Evolutionary conservation across 345 rosid genomes (phyloP).

Genomic region (Ceriops tagal): DNA sequence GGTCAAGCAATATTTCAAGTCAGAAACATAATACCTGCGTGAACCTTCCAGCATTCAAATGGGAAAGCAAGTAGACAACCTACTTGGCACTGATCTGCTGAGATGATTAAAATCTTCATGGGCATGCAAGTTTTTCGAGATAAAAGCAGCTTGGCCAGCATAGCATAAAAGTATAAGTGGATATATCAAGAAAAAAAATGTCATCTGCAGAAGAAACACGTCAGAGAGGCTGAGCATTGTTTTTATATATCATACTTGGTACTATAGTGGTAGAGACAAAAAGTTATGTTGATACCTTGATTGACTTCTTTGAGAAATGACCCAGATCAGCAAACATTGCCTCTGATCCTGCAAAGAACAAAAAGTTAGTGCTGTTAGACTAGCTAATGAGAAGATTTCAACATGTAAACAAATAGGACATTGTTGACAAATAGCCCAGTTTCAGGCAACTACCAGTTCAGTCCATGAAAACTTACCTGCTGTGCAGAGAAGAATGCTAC

Average conservation of each 20-base stretch:
- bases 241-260: background rate
- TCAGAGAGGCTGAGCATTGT: background rate
- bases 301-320: conserved; percentile 56
- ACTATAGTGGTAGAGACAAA: background rate
- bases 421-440: background rate
- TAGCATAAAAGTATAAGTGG: conserved; percentile 47
- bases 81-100: conserved; percentile 44
- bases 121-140: conserved; percentile 34
- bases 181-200: conserved; percentile 45
- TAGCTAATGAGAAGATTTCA: background rate
- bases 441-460: background rate
- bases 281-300: conserved; percentile 34
- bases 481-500: conserved; percentile 50
- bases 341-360: conserved; percentile 48
- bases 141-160: conserved; percentile 64
- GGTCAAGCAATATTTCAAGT: conserved; percentile 10
- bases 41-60: background rate
- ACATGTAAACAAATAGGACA: background rate
- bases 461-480: conserved; percentile 42
- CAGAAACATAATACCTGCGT: conserved; percentile 5
- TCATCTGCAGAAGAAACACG: conserved; percentile 35
- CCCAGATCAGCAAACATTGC: conserved; percentile 67
- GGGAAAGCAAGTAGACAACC: conserved; percentile 5
- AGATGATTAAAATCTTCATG: conserved; percentile 39
- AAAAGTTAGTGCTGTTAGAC: background rate